Percentiles rank a stretch among this genome's conserved stretches.
Conservation (phyloP, 2,329 filamentous ascomycete species). For the Fusarium liriodendri region DNA sequence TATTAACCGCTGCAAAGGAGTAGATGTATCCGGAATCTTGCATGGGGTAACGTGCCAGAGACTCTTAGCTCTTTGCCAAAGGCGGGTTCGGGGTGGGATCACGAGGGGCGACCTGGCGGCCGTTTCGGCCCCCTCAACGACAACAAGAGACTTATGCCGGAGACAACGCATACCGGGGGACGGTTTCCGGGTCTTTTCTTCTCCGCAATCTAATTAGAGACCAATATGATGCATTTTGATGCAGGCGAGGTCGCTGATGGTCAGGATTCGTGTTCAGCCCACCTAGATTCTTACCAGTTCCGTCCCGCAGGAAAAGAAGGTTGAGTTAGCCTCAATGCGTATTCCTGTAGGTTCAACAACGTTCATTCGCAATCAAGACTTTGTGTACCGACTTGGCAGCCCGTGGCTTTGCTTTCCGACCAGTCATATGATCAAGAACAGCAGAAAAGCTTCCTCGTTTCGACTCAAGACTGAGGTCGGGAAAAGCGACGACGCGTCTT, state of each 20-base stretch:
- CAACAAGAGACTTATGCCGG: not conserved
- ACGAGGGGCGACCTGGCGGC: not conserved
- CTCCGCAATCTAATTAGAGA: constrained; percentile 1
- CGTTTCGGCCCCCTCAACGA: not conserved
- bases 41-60: no score
- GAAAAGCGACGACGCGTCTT: constrained; percentile 2
- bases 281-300: constrained; percentile 7
- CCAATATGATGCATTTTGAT: constrained; percentile 10
- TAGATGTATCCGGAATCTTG: not conserved
- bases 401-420: not conserved
- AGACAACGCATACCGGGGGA: not conserved
- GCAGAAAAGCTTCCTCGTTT: not conserved
- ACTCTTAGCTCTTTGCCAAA: not conserved
- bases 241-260: constrained; percentile 14
- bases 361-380: not conserved
- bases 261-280: constrained; percentile 35
- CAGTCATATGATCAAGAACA: not conserved
- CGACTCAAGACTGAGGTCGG: constrained; percentile 17
- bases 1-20: not conserved
- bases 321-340: not conserved
- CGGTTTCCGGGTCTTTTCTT: not conserved
- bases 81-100: not conserved
- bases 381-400: constrained; percentile 9
- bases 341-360: constrained; percentile 12
- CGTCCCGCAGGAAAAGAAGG: constrained; percentile 17